phyloP scores from a whole-genome alignment of 2,329 filamentous ascomycete genomes.

The Coniella lustricola region DNA sequence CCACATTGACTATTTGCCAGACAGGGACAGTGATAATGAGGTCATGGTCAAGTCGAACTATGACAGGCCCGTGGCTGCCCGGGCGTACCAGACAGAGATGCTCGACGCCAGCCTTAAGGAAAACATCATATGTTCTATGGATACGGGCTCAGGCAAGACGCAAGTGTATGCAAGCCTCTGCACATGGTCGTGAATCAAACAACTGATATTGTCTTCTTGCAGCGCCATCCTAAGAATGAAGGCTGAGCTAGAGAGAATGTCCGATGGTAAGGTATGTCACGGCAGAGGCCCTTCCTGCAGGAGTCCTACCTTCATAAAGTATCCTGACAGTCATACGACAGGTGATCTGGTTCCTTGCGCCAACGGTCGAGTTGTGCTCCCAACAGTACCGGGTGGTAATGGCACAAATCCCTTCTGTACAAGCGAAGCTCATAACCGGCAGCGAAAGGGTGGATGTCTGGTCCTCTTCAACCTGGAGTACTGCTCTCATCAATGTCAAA shows the following conservation, averaged over 20 bases:
- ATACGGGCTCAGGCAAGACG: constrained; percentile 73
- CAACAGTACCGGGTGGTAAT: constrained; percentile 60
- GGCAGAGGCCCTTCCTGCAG: not conserved
- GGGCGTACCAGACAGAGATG: constrained; percentile 73
- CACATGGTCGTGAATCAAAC: not conserved
- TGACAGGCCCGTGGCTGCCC: constrained; percentile 28
- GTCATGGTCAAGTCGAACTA: too few relatives aligned
- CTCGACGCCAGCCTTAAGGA: constrained; percentile 58
- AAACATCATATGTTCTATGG: constrained; percentile 73
- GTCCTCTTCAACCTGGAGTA: constrained; percentile 61
- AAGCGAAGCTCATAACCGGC: constrained; percentile 59
- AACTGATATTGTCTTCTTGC: not conserved
- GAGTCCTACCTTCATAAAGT: too few relatives aligned
- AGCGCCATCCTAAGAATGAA: constrained; percentile 64
- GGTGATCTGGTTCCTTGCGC: constrained; percentile 68
- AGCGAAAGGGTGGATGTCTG: constrained; percentile 66
- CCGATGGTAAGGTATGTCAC: constrained; percentile 44
- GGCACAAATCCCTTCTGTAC: constrained; percentile 51
- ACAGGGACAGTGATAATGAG: too few relatives aligned
- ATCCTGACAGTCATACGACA: constrained; percentile 23
- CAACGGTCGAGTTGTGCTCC: constrained; percentile 58
- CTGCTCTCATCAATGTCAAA: constrained; percentile 53
- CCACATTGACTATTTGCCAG: too few relatives aligned
- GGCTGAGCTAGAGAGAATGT: constrained; percentile 51
- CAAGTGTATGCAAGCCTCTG: constrained; percentile 51